phyloP scores from a whole-genome alignment of 192 early-diverging fungal genomes.

The Coemansia sp. region DNA sequence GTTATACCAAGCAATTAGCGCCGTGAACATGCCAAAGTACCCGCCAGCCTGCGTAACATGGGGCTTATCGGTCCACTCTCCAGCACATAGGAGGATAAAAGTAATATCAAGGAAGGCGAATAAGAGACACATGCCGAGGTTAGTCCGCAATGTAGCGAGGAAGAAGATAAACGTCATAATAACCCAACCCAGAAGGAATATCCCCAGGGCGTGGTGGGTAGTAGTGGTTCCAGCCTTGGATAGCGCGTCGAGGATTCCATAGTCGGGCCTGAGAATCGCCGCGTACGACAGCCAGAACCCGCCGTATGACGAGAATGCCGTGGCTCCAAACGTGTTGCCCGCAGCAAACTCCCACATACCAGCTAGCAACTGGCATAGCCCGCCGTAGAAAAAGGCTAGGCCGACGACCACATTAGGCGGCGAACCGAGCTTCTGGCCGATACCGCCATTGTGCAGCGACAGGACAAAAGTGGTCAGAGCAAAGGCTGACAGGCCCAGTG shows the following conservation, averaged over 20 bases:
- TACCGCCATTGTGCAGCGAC: slow-evolving; percentile 71
- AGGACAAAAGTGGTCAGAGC: slow-evolving; percentile 65
- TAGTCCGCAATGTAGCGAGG: slow-evolving; percentile 65
- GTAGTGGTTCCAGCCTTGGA: slow-evolving; percentile 36
- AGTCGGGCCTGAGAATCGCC: slow-evolving; percentile 61
- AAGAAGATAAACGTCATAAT: slow-evolving; percentile 73
- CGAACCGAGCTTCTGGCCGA: slow-evolving; percentile 57
- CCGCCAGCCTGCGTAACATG: slow-evolving; percentile 66
- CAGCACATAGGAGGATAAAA: slow-evolving; percentile 69
- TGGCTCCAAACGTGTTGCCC: slow-evolving; percentile 83
- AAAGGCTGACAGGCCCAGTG: slow-evolving; percentile 58
- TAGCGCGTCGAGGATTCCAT: slow-evolving; percentile 52
- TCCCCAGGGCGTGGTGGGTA: slow-evolving; percentile 58
- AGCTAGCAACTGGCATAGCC: slow-evolving; percentile 71
- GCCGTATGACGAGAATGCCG: slow-evolving; percentile 72
- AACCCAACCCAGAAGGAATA: slow-evolving; percentile 68
- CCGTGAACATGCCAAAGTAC: slow-evolving; percentile 71
- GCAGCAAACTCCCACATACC: slow-evolving; percentile 84
- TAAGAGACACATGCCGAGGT: slow-evolving; percentile 62
- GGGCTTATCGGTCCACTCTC: slow-evolving; percentile 57
- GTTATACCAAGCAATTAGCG: slow-evolving; percentile 77
- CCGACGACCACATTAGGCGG: slow-evolving; percentile 64
- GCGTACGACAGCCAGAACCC: slow-evolving; percentile 71
- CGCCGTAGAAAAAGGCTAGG: slow-evolving; percentile 75
- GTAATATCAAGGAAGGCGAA: slow-evolving; percentile 70